Evolutionary conservation across 306 rosid genomes (phyloP).

Genomic region (Delonix regia): DNA sequence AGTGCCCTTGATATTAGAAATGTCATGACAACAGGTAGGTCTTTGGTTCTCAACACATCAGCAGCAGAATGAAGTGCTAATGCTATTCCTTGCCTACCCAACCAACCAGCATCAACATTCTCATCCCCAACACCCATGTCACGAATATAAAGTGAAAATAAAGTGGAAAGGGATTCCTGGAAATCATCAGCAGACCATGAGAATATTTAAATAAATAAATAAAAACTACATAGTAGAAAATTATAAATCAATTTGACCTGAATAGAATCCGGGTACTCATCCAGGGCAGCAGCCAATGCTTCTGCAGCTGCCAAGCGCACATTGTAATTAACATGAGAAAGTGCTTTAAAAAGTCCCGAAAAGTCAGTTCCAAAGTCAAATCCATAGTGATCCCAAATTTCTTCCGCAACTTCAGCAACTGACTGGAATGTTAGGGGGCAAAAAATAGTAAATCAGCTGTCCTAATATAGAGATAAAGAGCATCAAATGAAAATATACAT

Average conservation of each 20-base stretch:
- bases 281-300: conserved; percentile 95
- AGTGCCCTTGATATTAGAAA: conserved; percentile 94
- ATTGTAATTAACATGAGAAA: conserved; percentile 78
- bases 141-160: conserved; percentile 82
- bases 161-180: conserved; percentile 90
- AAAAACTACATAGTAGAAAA: not conserved
- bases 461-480: conserved; percentile 2
- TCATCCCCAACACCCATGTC: conserved; percentile 67
- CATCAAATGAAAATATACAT: conserved; percentile 1
- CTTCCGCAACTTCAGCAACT: conserved; percentile 93
- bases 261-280: conserved; percentile 86
- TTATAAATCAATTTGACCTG: conserved; percentile 61
- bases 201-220: no score
- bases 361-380: conserved; percentile 87
- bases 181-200: conserved; percentile 30
- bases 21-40: conserved; percentile 92
- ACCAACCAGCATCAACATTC: conserved; percentile 84
- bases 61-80: conserved; percentile 86
- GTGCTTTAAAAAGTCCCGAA: conserved; percentile 88
- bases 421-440: conserved; percentile 51
- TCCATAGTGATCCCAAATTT: conserved; percentile 96
- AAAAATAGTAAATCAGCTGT: conserved; percentile 17
- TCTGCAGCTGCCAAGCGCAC: conserved; percentile 91
- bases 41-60: conserved; percentile 91
- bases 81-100: conserved; percentile 97